Base-by-base conservation (phyloP, 257 asterid species). In the Ophiorrhiza pumila region DNA sequence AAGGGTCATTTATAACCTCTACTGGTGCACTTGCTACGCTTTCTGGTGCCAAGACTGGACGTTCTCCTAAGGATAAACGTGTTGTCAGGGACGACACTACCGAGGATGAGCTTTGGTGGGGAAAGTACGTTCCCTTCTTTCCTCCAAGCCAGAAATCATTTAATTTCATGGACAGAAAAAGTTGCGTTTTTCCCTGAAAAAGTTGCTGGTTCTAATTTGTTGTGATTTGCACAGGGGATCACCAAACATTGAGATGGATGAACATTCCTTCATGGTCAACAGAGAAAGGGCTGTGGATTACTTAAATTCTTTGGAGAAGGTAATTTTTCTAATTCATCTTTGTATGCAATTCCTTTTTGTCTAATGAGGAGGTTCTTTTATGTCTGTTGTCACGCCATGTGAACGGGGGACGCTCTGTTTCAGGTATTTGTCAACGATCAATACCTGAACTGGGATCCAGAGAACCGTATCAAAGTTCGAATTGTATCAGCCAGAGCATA, bases 401-500 rank as follows among this genome's bases (percentile, higher is more conserved):
- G n/a, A n/a, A n/a, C n/a, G n/a, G n/a, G n/a, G n/a, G n/a, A n/a
- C n/a, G n/a, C n/a, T n/a, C n/a, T n/a, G n/a, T 78, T 74, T 78
- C 86, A 90, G 96, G 96, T 91, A 66, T 91, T 71, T 58, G 96
- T 93, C 76, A 91, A 93, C 57, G 98, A 93, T 73, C 98, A 93
- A 77, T 93, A 88, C 81, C 90, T 93, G 27, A 93, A 91, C 66
- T 93, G 98, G 98, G 98, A 93, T 64, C 93, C 96, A 1, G 82
- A 89, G 83, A 73, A 93, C 65, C 95, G 92, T 11, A 87, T 93
- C 75, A 93, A 93, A 89, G 98, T 93, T 65, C 81, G 98, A 77
- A 93, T 93, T 56, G 97, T 93, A 73, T 89, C 97, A 12, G 98
- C 98, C 13, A 88, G 97, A 81, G 98, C 98, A 45, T 93, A 93